These are phyloP conservation scores for Nigrospora osmanthi DNA, from an alignment of 2,329 filamentous ascomycete genomes.

Conservation along the genomic window DNA sequence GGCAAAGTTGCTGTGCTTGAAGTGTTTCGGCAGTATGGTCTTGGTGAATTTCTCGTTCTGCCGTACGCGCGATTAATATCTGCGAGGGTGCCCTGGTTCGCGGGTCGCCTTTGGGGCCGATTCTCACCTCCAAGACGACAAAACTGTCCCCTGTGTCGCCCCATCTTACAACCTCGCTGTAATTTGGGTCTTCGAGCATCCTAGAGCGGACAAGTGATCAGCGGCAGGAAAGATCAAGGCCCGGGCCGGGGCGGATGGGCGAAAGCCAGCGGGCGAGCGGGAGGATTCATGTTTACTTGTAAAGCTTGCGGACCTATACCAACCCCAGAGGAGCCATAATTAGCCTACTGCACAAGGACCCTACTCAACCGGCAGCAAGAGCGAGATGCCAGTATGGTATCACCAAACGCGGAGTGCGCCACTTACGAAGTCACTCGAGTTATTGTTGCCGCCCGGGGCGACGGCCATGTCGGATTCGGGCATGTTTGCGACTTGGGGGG, in stretches of 20 bases:
- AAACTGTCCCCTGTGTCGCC: slow-evolving; percentile 92
- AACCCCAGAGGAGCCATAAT: slow-evolving; percentile 9
- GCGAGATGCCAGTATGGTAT: too few relatives aligned
- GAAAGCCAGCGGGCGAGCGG: slow-evolving; percentile 1
- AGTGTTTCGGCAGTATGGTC: slow-evolving; percentile 73
- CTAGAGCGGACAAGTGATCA: slow-evolving; percentile 33
- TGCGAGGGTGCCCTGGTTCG: neutral
- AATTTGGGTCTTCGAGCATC: slow-evolving; percentile 93
- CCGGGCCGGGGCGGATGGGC: slow-evolving; percentile 2
- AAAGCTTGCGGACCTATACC: slow-evolving; percentile 85
- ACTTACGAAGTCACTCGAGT: slow-evolving; percentile 93
- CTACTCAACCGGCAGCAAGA: neutral
- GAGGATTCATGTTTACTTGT: slow-evolving; percentile 63
- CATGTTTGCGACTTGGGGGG: neutral
- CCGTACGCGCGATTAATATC: neutral
- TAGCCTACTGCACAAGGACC: slow-evolving; percentile 11
- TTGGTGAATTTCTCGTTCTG: slow-evolving; percentile 93
- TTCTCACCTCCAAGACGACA: slow-evolving; percentile 83
- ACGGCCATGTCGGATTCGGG: slow-evolving; percentile 28
- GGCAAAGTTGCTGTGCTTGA: slow-evolving; percentile 79
- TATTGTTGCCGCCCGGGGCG: slow-evolving; percentile 50
- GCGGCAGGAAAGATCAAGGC: slow-evolving; percentile 5
- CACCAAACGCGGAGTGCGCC: neutral
- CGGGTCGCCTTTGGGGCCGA: neutral
- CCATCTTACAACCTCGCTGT: slow-evolving; percentile 91